Base-by-base conservation (phyloP, 805 yeast species). In the Wickerhamiella bombiphila region DNA sequence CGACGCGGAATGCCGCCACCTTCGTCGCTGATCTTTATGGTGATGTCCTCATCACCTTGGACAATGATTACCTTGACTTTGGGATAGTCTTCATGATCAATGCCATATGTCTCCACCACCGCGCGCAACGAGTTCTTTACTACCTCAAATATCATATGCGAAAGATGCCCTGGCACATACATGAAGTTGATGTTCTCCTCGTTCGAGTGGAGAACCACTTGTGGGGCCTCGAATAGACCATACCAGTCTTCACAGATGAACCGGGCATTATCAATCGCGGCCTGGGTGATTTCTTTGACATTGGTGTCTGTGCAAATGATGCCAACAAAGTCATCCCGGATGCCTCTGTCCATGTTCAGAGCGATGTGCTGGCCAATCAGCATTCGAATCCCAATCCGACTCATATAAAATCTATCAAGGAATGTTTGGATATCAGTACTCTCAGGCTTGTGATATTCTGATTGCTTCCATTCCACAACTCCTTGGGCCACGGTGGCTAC, bases 341-440 rank as follows among this genome's bases (percentile, higher is more conserved):
- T 49, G 19, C 69, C 65, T 15, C 78, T 79, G 34, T 77, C 75
- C 65, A 70, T 69, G 59, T 74, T 76, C 36, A 83, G 66, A 1
- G 94, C 88, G 46, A 83, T 77, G 51, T 83, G 93, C 60, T 83
- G 95, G n/a, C 94, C 95, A 51, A 83, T 80, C 29, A 83, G 68
- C 93, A 85, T 85, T 46, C 95, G 69, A 43, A 85, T 85, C 2
- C 95, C 95, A 44, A 85, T 85, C 41, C 94, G 68, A 37, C 83
- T 76, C 85, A 83, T 76, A 63, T 85, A 83, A 54, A 83, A 83
- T 22, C 91, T 59, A 59, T 85, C 95, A 44, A 83, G 63, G 52
- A 85, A 83, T 13, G 74, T 68, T 58, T 85, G 94, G 25, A 85
- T 74, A 9, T 81, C 72, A 37, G 74, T 68, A 51, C 80, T 81